phyloP scores from a whole-genome alignment of 148 eudicot genomes.

The Rhododendron williamsianum region DNA sequence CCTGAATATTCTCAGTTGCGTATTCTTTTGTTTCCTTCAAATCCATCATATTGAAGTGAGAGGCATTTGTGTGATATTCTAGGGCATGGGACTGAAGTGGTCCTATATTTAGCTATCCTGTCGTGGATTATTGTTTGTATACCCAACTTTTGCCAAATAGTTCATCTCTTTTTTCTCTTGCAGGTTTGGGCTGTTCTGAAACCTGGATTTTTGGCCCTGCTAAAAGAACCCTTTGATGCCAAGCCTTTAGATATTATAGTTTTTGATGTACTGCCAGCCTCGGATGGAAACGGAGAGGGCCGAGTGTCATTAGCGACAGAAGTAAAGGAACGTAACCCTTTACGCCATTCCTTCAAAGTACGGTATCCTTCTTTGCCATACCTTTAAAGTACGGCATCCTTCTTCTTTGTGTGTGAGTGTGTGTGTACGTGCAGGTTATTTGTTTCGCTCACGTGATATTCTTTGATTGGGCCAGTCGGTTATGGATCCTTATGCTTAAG shows the following conservation, averaged over 20 bases:
- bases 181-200: constrained; percentile 99
- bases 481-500: neutral
- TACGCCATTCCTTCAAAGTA: constrained; percentile 92
- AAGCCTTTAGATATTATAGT: constrained; percentile 78
- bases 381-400: constrained; percentile 56
- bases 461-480: neutral
- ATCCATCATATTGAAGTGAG: neutral
- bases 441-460: neutral
- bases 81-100: neutral
- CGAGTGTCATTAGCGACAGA: constrained; percentile 82
- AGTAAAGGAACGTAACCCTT: constrained; percentile 82
- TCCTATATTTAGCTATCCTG: neutral
- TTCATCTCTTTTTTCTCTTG: neutral
- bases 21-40: neutral
- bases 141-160: neutral
- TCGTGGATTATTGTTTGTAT: neutral
- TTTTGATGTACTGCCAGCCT: constrained; percentile 83
- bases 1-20: neutral
- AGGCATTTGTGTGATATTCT: neutral
- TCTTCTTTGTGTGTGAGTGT: neutral
- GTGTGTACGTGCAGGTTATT: neutral
- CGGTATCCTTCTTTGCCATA: constrained; percentile 30
- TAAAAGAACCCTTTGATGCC: constrained; percentile 80
- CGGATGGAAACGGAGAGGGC: constrained; percentile 79
- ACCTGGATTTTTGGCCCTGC: constrained; percentile 94